Evolutionary conservation across 371 early-diverging fungal genomes (phyloP).

Genomic region (Mortierella sp.): DNA sequence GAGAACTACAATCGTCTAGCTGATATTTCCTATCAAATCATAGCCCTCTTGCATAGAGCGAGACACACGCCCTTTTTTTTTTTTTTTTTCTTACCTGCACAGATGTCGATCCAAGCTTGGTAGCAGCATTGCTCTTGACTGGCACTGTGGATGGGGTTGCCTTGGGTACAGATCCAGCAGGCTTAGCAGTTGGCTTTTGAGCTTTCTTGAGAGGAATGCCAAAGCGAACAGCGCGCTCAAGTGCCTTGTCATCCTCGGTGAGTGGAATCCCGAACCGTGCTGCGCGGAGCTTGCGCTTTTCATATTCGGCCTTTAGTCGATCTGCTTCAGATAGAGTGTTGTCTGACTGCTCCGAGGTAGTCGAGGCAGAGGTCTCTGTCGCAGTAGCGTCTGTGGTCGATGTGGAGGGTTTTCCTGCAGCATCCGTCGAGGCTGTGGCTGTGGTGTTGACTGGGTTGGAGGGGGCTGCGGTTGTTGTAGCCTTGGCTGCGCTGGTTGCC

Average conservation of each 20-base stretch:
- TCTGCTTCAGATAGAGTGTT: conserved; percentile 16
- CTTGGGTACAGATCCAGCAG: conserved; percentile 10
- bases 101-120: conserved; percentile 22
- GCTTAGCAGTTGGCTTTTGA: conserved; percentile 25
- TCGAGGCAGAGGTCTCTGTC: conserved; percentile 4
- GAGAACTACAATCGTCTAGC: too few relatives aligned
- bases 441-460: conserved; percentile 12
- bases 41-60: too few relatives aligned
- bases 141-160: conserved; percentile 10
- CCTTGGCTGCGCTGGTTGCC: neutral
- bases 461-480: conserved; percentile 1
- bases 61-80: too few relatives aligned
- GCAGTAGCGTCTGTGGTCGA: neutral
- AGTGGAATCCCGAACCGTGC: conserved; percentile 52
- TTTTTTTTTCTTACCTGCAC: conserved; percentile 17
- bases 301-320: conserved; percentile 42
- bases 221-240: conserved; percentile 69
- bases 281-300: conserved; percentile 54
- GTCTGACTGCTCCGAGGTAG: neutral
- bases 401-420: neutral
- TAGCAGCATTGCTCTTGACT: neutral
- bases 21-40: too few relatives aligned
- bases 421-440: conserved; percentile 1
- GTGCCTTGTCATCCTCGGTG: conserved; percentile 39
- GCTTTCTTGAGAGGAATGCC: conserved; percentile 53